Conservation (phyloP, 2,329 filamentous ascomycete genomes). For the Kalmusia sp. region DNA sequence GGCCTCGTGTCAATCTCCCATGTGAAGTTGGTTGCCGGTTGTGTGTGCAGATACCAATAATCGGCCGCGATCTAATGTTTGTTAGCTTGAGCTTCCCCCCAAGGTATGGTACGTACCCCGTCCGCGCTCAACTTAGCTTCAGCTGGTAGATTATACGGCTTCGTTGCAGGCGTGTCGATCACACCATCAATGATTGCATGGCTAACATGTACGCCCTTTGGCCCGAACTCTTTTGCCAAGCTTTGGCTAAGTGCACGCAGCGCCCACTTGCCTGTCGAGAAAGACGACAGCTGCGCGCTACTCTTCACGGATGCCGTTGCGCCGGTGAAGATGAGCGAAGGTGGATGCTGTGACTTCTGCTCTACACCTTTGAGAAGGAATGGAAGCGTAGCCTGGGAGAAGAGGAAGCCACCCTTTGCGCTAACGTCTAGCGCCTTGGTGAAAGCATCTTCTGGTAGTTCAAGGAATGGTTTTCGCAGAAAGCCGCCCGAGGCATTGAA, state of each 20-base stretch:
- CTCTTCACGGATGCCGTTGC: conserved; percentile 82
- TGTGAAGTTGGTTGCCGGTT: conserved; percentile 79
- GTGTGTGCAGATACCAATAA: conserved; percentile 85
- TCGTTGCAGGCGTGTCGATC: conserved; percentile 80
- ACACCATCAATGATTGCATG: conserved; percentile 85
- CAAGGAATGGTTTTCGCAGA: conserved; percentile 66
- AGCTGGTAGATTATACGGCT: conserved; percentile 63
- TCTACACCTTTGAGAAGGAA: conserved; percentile 69
- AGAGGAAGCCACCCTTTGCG: conserved; percentile 72
- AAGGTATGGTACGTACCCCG: conserved; percentile 63
- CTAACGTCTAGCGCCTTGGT: conserved; percentile 55
- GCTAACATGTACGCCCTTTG: conserved; percentile 81
- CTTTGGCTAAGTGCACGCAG: conserved; percentile 76
- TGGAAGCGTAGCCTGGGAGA: conserved; percentile 75
- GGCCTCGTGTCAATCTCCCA: conserved; percentile 83
- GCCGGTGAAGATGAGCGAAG: conserved; percentile 84
- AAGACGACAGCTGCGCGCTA: conserved; percentile 71
- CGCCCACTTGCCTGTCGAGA: conserved; percentile 83
- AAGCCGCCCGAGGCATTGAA: conserved; percentile 73
- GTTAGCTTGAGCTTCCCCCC: not conserved
- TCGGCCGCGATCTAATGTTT: conserved; percentile 77
- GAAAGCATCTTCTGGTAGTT: conserved; percentile 66
- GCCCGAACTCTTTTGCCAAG: conserved; percentile 82
- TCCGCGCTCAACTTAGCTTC: conserved; percentile 77
- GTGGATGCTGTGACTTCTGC: conserved; percentile 65